Conservation (phyloP, 2,329 filamentous ascomycete genomes). For the Ilyonectria mors-panacis region DNA sequence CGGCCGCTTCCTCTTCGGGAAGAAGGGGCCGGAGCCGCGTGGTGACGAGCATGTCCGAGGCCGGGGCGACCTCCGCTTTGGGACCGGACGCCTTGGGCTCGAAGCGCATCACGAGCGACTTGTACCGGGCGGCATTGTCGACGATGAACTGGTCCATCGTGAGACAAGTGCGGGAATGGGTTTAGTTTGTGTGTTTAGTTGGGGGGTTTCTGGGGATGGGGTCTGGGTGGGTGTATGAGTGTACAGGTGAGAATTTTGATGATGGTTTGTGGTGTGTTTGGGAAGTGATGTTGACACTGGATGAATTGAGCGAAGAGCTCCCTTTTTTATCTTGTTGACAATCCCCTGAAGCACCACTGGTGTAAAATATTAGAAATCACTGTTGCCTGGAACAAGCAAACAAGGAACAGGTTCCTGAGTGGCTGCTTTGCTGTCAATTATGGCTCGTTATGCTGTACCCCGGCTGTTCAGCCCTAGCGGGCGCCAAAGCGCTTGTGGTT, state of each 20-base stretch:
- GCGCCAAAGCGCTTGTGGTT: background rate
- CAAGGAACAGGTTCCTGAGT: background rate
- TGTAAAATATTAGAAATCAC: background rate
- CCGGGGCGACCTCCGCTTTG: constrained; percentile 22
- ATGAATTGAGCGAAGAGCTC: no score
- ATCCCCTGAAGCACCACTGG: no score
- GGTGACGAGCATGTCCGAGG: constrained; percentile 53
- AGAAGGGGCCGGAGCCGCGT: constrained; percentile 56
- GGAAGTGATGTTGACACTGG: no score
- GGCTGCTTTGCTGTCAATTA: background rate
- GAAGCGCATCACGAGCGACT: constrained; percentile 47
- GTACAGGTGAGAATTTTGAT: no score
- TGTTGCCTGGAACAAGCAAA: background rate
- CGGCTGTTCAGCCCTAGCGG: background rate
- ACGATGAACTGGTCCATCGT: constrained; percentile 53
- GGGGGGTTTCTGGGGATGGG: no score
- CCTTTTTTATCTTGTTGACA: no score
- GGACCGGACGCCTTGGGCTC: constrained; percentile 41
- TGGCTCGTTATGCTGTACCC: background rate
- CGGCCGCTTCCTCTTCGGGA: constrained; percentile 56
- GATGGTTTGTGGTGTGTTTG: no score
- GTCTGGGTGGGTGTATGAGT: no score
- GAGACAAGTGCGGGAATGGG: background rate
- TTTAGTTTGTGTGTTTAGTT: background rate
- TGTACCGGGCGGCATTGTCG: constrained; percentile 50